phyloP scores from a whole-genome alignment of 805 yeast genomes.

The Teunomyces stri region DNA sequence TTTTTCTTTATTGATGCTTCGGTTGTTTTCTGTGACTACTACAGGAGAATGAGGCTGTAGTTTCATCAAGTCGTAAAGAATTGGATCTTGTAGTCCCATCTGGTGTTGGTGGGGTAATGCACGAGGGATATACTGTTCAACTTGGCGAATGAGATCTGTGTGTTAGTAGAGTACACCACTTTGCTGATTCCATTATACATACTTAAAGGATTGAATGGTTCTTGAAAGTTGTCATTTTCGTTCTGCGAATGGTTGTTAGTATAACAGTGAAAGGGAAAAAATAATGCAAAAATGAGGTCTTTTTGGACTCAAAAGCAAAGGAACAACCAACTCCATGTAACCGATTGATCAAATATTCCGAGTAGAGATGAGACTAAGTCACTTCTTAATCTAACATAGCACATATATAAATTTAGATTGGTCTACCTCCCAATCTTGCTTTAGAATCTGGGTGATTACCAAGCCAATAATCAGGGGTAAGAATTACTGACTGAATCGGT shows the following conservation, averaged over 20 bases:
- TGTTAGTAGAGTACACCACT: slow-evolving; percentile 3
- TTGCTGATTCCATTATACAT: not conserved
- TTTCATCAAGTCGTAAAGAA: slow-evolving; percentile 29
- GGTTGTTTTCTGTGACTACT: slow-evolving; percentile 4
- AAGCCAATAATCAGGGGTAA: not conserved
- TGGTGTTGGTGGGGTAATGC: slow-evolving; percentile 12
- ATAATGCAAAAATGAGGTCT: slow-evolving; percentile 1
- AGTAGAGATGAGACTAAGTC: no score
- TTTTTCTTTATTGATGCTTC: slow-evolving; percentile 7
- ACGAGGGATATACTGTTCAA: slow-evolving; percentile 15
- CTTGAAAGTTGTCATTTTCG: not conserved
- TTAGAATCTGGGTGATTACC: not conserved
- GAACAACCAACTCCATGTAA: not conserved
- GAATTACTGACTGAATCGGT: not conserved
- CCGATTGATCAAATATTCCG: no score
- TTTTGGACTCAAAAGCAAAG: not conserved
- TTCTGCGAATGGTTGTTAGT: not conserved
- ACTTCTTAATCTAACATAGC: no score
- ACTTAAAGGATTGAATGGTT: not conserved
- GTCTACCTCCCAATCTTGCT: not conserved
- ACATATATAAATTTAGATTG: no score
- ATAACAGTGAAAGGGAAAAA: not conserved
- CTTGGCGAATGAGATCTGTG: slow-evolving; percentile 14
- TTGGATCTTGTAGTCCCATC: slow-evolving; percentile 24
- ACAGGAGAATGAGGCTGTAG: slow-evolving; percentile 24